Percentiles rank a stretch among this genome's conserved stretches.
Conservation (phyloP, 495 filamentous ascomycete genomes). For the Penicillium macrosclerotiorum region DNA sequence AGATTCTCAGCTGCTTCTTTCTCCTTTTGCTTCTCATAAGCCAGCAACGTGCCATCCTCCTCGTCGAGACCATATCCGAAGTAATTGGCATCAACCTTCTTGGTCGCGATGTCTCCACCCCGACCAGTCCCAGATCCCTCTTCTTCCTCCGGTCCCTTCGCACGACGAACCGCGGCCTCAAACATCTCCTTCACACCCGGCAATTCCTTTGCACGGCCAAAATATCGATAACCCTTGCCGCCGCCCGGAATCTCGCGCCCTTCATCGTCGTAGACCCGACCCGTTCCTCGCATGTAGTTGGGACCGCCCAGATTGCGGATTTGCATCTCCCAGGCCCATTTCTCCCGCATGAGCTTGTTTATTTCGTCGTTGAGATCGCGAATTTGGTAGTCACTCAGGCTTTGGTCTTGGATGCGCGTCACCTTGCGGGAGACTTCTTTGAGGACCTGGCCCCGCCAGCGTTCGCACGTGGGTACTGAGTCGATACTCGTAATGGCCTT, state of each 20-base stretch:
- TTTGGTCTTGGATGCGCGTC: conserved; percentile 85
- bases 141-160: conserved; percentile 59
- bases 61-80: conserved; percentile 95
- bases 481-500: conserved; percentile 83
- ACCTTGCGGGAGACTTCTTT: conserved; percentile 98
- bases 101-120: conserved; percentile 66
- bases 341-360: conserved; percentile 98
- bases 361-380: conserved; percentile 98
- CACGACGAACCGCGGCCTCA: conserved; percentile 61
- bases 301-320: conserved; percentile 92
- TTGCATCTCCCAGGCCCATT: conserved; percentile 97
- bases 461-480: conserved; percentile 84
- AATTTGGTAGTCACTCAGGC: conserved; percentile 92
- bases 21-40: conserved; percentile 82
- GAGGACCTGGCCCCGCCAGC: conserved; percentile 96
- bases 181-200: conserved; percentile 98
- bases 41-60: conserved; percentile 81
- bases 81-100: conserved; percentile 88
- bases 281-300: conserved; percentile 93
- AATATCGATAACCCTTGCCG: conserved; percentile 89
- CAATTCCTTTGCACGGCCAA: conserved; percentile 84
- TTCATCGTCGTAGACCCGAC: conserved; percentile 85
- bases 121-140: conserved; percentile 58
- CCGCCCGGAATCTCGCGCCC: conserved; percentile 87
- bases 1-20: conserved; percentile 71